These are phyloP conservation scores for Elsinoe necatrix DNA, from an alignment of 2,329 filamentous ascomycete genomes.

Conservation along the genomic window DNA sequence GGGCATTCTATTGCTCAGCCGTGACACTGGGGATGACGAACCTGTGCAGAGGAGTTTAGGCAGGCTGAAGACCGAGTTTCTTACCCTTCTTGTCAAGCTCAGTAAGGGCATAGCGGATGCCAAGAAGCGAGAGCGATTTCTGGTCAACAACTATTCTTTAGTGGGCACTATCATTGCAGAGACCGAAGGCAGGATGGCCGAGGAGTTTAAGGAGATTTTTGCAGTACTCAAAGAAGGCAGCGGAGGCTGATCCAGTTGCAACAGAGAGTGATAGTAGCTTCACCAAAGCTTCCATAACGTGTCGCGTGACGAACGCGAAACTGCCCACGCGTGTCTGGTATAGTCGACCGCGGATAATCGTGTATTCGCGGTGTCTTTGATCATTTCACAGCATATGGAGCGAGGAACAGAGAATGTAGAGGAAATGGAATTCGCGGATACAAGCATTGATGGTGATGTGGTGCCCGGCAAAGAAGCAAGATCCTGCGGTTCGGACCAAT, in stretches of 20 bases:
- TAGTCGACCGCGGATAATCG: not conserved
- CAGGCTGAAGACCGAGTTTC: constrained; percentile 70
- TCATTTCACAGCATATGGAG: not conserved
- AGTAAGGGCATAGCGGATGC: constrained; percentile 67
- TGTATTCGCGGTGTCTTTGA: not conserved
- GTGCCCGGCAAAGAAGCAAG: not conserved
- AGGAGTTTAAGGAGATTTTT: constrained; percentile 69
- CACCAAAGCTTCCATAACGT: not conserved
- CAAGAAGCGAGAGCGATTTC: constrained; percentile 74
- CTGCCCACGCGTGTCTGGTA: not conserved
- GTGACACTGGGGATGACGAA: constrained; percentile 90
- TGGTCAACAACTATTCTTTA: constrained; percentile 94
- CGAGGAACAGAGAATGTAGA: not conserved
- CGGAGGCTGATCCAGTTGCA: not conserved
- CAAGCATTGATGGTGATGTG: not conserved
- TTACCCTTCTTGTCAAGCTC: constrained; percentile 70
- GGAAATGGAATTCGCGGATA: not conserved
- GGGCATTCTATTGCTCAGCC: constrained; percentile 71
- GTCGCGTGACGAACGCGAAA: constrained; percentile 12
- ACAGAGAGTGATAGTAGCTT: not conserved
- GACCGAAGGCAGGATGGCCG: constrained; percentile 60
- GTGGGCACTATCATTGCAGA: constrained; percentile 81
- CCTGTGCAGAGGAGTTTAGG: constrained; percentile 75
- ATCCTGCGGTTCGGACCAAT: constrained; percentile 3
- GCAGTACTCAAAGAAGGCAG: constrained; percentile 46